Base-by-base conservation (phyloP, 2,329 filamentous ascomycete species). In the Rutstroemia sp. region DNA sequence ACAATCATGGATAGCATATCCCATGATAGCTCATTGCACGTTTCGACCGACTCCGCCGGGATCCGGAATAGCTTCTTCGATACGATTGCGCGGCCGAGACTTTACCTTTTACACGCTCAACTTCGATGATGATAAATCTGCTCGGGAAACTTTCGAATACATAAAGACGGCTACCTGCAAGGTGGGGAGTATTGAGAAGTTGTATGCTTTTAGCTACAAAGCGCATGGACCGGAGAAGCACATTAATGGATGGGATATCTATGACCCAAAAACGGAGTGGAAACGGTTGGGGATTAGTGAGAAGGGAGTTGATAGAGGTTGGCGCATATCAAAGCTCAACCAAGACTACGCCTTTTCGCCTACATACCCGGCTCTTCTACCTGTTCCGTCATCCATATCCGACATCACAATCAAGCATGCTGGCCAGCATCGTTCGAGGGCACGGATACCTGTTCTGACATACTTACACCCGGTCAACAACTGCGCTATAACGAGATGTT, bases 391-490 rank as follows among this genome's bases (percentile, higher is more conserved):
- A 23, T 83, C 82, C 57, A 95, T 99, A 63, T 97, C 92, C n/a
- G 94, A 99, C 72, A 96, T 94, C 67, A 91, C 92, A 48, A 81
- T 99, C 50, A 96, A 96, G 68, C 95, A 99, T 69, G 94, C 92
- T 25, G 88, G 86, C 58, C 82, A 85, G 60, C 97, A 95, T 72
- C 87, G 94, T 51, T 97, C 94, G 0, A 83, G 92, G 58, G 84
- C 87, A 61, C 86, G 94, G 58, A 92, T 99, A 70, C 94, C 94
- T 1, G 88, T 86, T 3, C 75, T 99, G 41, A 91, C 91, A 21
- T 99, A 99, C 71, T 82, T 96, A n/a, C 94, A 99, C 71, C 89
- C 90, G 0, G 79, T 96, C 65, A 99, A 97, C 70, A 96, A 95
- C 70, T 97, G 94, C 71, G 94, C 92, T 23, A 96, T 99, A 61